A percentile compares a stretch with the other conserved stretches of the same genome.
Evolutionary conservation across 31 red algal species (phyloP).

Genomic region (Asparagopsis taxiformis): DNA sequence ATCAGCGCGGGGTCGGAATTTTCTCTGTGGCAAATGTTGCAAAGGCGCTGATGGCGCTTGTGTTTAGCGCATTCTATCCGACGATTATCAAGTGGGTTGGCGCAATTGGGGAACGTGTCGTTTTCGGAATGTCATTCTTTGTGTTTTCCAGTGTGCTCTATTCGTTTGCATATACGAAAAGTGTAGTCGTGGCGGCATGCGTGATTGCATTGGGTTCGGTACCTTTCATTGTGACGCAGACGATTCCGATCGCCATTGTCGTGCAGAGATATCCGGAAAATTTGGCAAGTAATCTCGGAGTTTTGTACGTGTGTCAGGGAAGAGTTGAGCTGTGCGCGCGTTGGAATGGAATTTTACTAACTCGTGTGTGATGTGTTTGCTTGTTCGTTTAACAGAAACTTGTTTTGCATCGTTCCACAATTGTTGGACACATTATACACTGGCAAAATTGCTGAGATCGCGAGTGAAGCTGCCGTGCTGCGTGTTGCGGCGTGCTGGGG

Average conservation of each 20-base stretch:
- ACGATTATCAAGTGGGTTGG: constrained; percentile 48
- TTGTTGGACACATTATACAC: constrained; percentile 74
- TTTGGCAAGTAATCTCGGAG: constrained; percentile 42
- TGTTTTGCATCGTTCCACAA: constrained; percentile 62
- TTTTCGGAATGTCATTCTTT: constrained; percentile 55
- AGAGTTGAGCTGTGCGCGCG: no score
- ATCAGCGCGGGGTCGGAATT: constrained; percentile 57
- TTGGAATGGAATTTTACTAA: no score
- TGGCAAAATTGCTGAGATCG: constrained; percentile 48
- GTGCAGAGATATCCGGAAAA: constrained; percentile 53
- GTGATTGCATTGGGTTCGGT: constrained; percentile 60
- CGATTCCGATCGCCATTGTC: constrained; percentile 70
- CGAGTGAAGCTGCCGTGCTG: constrained; percentile 59
- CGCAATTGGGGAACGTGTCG: constrained; percentile 50
- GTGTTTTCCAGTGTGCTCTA: constrained; percentile 46
- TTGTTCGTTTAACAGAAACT: constrained; percentile 24
- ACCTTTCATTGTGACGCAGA: constrained; percentile 75
- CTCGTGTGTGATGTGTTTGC: not conserved
- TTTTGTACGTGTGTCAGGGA: constrained; percentile 26
- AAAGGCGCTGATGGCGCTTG: constrained; percentile 40
- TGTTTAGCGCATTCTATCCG: constrained; percentile 61
- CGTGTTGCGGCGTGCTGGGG: constrained; percentile 61
- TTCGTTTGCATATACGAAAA: constrained; percentile 49
- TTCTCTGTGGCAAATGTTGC: constrained; percentile 66
- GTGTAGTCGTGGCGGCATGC: constrained; percentile 34